Base-by-base conservation (phyloP, 495 filamentous ascomycete species). In the Hypoxylon perforatum region DNA sequence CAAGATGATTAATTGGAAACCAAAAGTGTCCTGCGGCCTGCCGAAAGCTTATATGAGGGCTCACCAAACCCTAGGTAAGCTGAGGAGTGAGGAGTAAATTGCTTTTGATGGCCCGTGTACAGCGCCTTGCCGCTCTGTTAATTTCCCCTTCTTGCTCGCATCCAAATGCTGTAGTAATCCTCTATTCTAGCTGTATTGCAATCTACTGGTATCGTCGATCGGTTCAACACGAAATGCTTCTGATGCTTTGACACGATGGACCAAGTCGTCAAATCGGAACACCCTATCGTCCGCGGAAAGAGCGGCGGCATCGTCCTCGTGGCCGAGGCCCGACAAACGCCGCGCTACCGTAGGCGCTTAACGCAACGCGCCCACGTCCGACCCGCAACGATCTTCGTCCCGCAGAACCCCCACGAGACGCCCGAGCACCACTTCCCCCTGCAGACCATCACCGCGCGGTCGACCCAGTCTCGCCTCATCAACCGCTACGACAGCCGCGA, bases 401-500 rank as follows among this genome's bases (percentile, higher is more conserved):
- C 74, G 0, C 38, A 55, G 44, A 60, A 71, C 36, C 46, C 54
- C 8, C 41, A 53, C 52, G 63, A 71, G 14, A 57, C 71, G 12
- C 76, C 76, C 2, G 75, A 78, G 35, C 33, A 55, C 7, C 76
- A 77, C 61, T 78, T 76, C 41, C 74, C 74, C 6, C 57, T 77
- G 10, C 76, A 78, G 41, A 75, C 67, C 19, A 47, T 69, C 2
- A 57, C 52, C 30, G 60, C 47, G 41, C 73, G 50, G 47, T 67
- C 61, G 42, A 58, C 51, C 38, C 61, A 72, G 39, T 72, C 73
- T 46, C 74, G 76, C 47, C 75, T 76, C 57, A 65, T 78, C 55
- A 78, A 78, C 59, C 73, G 73, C 21, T 78, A 73, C 62, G 57
- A 78, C 53, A 74, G 69, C 56, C 69, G 64, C 46, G 73, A 81